Percentiles rank a stretch among this genome's conserved stretches.
Conservation (phyloP, 345 rosid species). For the Rhizophora mangle region DNA sequence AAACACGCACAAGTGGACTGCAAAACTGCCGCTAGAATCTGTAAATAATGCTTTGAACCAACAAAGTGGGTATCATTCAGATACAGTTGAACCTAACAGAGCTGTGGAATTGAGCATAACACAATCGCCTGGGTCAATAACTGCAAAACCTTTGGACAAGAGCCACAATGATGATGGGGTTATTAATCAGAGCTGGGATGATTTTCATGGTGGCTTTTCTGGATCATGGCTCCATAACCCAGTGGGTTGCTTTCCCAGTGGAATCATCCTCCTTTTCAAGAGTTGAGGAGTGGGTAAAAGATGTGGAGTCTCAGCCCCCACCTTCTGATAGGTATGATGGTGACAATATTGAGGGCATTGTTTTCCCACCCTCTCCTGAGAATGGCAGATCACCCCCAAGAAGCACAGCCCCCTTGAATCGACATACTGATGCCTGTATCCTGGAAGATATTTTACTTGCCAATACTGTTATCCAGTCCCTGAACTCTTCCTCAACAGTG, state of each 20-base stretch:
- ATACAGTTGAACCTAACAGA: slow-evolving; percentile 55
- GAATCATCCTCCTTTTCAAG: slow-evolving; percentile 63
- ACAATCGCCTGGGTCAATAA: slow-evolving; percentile 46
- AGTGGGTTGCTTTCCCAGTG: slow-evolving; percentile 79
- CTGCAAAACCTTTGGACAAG: slow-evolving; percentile 40
- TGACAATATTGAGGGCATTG: slow-evolving; percentile 28
- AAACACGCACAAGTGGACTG: slow-evolving; percentile 48
- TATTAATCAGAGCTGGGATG: slow-evolving; percentile 36
- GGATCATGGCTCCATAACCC: slow-evolving; percentile 67
- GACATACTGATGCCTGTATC: slow-evolving; percentile 36
- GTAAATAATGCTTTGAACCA: slow-evolving; percentile 39
- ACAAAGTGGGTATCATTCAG: slow-evolving; percentile 82
- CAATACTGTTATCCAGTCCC: slow-evolving; percentile 64
- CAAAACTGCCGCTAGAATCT: slow-evolving; percentile 35
- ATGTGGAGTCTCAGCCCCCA: slow-evolving; percentile 40
- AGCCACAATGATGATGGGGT: slow-evolving; percentile 5
- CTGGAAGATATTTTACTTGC: slow-evolving; percentile 70
- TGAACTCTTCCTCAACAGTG: slow-evolving; percentile 74
- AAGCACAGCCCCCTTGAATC: slow-evolving; percentile 22
- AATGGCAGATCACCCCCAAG: slow-evolving; percentile 36
- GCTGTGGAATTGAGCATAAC: slow-evolving; percentile 32
- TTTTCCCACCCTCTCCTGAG: slow-evolving; percentile 53
- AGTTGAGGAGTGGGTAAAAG: slow-evolving; percentile 82
- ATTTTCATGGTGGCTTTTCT: slow-evolving; percentile 35
- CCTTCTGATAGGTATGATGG: slow-evolving; percentile 25